Percentiles rank a stretch among this genome's conserved stretches.
These are phyloP conservation scores for Paramecium sonneborni DNA, from an alignment of 73 alveolate species.

Conservation along the genomic window DNA sequence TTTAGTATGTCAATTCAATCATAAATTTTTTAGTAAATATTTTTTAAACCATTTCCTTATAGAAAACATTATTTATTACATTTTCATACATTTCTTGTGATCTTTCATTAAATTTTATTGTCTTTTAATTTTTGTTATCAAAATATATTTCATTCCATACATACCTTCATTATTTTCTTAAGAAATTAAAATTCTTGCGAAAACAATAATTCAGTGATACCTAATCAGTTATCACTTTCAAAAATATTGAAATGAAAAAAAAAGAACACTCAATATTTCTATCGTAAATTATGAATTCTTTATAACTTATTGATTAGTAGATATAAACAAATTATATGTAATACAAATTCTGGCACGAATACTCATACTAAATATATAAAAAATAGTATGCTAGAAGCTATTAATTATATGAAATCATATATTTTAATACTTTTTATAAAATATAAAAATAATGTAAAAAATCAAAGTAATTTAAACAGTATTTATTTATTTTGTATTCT, in stretches of 20 bases:
- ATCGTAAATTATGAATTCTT: slow-evolving; percentile 69
- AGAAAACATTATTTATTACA: slow-evolving; percentile 68
- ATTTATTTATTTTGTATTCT: slow-evolving; percentile 6
- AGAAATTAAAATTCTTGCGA: slow-evolving; percentile 40
- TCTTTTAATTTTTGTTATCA: slow-evolving; percentile 46
- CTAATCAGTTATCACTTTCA: slow-evolving; percentile 59
- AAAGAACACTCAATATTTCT: slow-evolving; percentile 70
- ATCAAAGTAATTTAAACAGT: slow-evolving; percentile 16
- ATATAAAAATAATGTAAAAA: not conserved
- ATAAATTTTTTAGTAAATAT: slow-evolving; percentile 30
- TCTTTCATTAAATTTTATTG: slow-evolving; percentile 64
- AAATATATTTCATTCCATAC: not conserved
- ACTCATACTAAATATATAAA: slow-evolving; percentile 66
- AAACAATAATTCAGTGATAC: slow-evolving; percentile 61
- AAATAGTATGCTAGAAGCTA: slow-evolving; percentile 56
- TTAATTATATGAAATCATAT: slow-evolving; percentile 72
- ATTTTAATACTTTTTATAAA: slow-evolving; percentile 67
- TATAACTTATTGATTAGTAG: slow-evolving; percentile 39
- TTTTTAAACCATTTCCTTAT: slow-evolving; percentile 47
- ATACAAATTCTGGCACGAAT: slow-evolving; percentile 61
- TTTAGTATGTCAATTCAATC: slow-evolving; percentile 24
- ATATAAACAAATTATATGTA: not conserved
- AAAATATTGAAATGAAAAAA: slow-evolving; percentile 43
- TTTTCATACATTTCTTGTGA: slow-evolving; percentile 68
- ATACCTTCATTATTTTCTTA: slow-evolving; percentile 61